phyloP scores from a whole-genome alignment of 2,329 filamentous ascomycete genomes.

The Talaromyces funiculosus region DNA sequence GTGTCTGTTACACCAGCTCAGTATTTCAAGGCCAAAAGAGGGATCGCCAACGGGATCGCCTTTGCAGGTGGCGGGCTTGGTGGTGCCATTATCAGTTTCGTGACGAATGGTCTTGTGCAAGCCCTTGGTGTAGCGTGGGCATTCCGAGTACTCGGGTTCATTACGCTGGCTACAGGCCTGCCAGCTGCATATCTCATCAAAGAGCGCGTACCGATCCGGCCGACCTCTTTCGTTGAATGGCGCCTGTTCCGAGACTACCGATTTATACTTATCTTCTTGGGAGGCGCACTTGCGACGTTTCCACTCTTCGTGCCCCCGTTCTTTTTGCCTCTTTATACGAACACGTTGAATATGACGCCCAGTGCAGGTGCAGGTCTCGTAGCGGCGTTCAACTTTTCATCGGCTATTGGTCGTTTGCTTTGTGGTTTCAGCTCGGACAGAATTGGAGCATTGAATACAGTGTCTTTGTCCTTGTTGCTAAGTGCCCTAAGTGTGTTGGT shows the following conservation, averaged over 20 bases:
- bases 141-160: constrained; percentile 55
- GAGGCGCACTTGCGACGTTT: constrained; percentile 54
- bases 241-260: constrained; percentile 48
- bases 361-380: constrained; percentile 52
- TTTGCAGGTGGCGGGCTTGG: constrained; percentile 56
- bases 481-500: constrained; percentile 55
- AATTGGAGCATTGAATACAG: constrained; percentile 52
- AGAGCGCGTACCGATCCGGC: constrained; percentile 45
- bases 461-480: constrained; percentile 48
- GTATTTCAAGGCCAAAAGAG: constrained; percentile 56
- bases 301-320: constrained; percentile 57
- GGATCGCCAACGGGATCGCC: constrained; percentile 56
- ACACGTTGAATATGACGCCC: constrained; percentile 51
- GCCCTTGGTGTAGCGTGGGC: constrained; percentile 54
- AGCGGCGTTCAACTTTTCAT: constrained; percentile 57
- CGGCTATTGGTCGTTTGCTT: constrained; percentile 52
- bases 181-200: constrained; percentile 50
- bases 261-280: constrained; percentile 51
- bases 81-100: constrained; percentile 55
- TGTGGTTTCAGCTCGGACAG: constrained; percentile 52
- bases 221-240: constrained; percentile 47
- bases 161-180: constrained; percentile 49
- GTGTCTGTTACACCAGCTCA: constrained; percentile 52
- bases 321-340: constrained; percentile 54
- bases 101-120: constrained; percentile 53